Evolutionary conservation across 345 rosid genomes (phyloP), one percentile per base, ranked within the genome.

Genomic region (Hypericum perforatum): DNA sequence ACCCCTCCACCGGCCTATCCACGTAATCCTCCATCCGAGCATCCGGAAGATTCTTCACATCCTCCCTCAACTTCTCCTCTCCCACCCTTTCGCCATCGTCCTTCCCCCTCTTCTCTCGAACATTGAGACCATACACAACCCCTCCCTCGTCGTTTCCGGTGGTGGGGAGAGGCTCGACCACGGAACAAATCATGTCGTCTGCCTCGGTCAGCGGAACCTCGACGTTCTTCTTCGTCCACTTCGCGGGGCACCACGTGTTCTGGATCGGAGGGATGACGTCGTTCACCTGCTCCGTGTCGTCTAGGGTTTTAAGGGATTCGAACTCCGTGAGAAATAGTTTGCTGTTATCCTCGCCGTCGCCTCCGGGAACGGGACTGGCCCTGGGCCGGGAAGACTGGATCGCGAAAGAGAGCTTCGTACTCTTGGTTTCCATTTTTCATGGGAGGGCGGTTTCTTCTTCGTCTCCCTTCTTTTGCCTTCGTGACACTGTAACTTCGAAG

Each of bases 1-100:
- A 91, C 2, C 68, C 91, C 60, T 87, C 96, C 0, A 91, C 91
- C 0, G 98, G 84, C 62, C 82, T 67, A 29, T 79, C 89, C 37
- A 70, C 78, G 58, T 67, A 78, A 52, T 83, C 95, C 55, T 78
- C 89, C 9, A 72, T 59, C 0, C 66, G 77, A 68, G 85, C 84
- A 11, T 87, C 94, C 9, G 86, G 83, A 40, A 86, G 61, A 48
- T 65, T 60, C 11, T 71, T 57, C 52, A 91, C 9, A 45, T 82
- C 89, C 41, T 66, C 63, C 66, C 51, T 80, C 41, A 84, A 60
- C 40, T 71, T 83, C 66, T 78, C 62, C 72, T 4, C 32, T 22
- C 32, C 32, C 4, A 22, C 32, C 32, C 4, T 22, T 4, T 43
- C 15, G 53, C 6, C 7, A 29, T 42, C 22, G 13, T 39, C 37